These are phyloP conservation scores for Sporisorium scitamineum DNA, from an alignment of 1,284 basidiomycete genomes.

Conservation along the genomic window DNA sequence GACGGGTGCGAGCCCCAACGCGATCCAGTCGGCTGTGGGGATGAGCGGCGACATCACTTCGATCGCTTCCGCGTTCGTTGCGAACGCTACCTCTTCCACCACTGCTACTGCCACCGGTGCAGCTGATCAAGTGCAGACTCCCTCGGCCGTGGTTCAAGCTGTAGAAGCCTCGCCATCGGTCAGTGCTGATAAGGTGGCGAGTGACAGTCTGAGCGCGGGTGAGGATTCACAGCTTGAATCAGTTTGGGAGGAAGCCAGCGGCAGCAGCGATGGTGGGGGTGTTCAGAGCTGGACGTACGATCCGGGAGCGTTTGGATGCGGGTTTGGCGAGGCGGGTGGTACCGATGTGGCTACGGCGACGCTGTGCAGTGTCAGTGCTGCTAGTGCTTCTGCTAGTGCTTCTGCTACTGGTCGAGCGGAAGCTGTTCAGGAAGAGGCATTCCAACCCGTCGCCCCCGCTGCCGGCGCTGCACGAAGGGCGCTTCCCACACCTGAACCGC, in stretches of 20 bases:
- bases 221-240: constrained; percentile 17
- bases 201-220: constrained; percentile 9
- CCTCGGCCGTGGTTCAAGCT: constrained; percentile 10
- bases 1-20: constrained; percentile 22
- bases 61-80: constrained; percentile 1
- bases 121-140: background rate
- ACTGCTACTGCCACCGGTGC: too few relatives aligned
- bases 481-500: constrained; percentile 17
- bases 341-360: constrained; percentile 20
- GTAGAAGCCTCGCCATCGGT: constrained; percentile 15
- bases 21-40: constrained; percentile 32
- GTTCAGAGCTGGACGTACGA: constrained; percentile 37
- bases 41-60: constrained; percentile 30
- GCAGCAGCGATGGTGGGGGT: background rate
- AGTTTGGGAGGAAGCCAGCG: constrained; percentile 1
- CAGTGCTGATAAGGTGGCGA: constrained; percentile 26
- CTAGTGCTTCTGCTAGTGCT: constrained; percentile 6
- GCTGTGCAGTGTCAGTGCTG: constrained; percentile 27
- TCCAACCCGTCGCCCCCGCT: constrained; percentile 11
- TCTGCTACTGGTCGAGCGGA: background rate
- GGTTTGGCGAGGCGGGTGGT: constrained; percentile 3
- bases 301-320: constrained; percentile 45
- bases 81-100: constrained; percentile 1
- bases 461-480: constrained; percentile 8
- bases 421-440: background rate